Conservation (phyloP, 495 filamentous ascomycete genomes). For the Lindgomyces ingoldianus region DNA sequence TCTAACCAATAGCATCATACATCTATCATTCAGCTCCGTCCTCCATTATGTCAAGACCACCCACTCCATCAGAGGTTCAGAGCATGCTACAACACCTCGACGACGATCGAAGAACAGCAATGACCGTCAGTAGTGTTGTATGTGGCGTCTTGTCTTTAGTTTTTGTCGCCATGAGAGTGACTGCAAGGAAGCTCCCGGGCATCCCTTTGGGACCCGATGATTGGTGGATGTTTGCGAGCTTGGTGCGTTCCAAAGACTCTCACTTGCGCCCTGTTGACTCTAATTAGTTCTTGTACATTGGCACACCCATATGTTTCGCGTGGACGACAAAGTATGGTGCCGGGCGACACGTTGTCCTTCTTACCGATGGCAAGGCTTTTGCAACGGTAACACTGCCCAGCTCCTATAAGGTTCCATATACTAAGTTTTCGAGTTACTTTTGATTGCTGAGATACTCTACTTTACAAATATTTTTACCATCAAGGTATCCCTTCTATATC, state of each 20-base stretch:
- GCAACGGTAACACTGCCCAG: background rate
- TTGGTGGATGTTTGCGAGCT: conserved; percentile 2
- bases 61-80: background rate
- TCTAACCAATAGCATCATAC: background rate
- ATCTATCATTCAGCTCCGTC: background rate
- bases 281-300: background rate
- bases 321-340: conserved; percentile 1
- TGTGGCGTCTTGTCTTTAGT: background rate
- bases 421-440: background rate
- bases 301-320: background rate
- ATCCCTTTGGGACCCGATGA: background rate
- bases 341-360: background rate
- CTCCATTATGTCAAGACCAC: background rate
- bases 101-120: background rate
- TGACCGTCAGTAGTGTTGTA: background rate
- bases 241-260: background rate
- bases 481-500: background rate
- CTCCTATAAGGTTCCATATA: background rate
- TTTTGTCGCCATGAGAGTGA: background rate
- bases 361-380: background rate
- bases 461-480: background rate
- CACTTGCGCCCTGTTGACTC: background rate
- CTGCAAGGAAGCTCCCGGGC: background rate
- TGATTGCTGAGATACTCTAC: background rate
- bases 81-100: background rate